Evolutionary conservation across 2,329 filamentous ascomycete species (phyloP).

Genomic region (Aspergillus ruber): DNA sequence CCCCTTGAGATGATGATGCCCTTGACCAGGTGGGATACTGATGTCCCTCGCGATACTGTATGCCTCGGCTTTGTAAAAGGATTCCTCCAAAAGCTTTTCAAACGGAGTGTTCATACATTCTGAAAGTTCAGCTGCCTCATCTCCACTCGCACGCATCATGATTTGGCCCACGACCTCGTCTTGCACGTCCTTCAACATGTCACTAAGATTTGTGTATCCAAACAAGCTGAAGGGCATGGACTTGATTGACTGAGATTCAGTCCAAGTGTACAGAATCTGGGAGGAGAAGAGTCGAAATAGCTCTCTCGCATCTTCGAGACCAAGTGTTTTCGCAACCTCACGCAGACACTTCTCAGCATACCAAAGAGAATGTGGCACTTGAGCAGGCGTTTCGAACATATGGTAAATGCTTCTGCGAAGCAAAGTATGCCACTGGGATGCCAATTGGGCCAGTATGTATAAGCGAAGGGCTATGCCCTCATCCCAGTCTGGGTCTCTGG

Average conservation of each 20-base stretch:
- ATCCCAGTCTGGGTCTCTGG: constrained; percentile 60
- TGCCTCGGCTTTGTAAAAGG: constrained; percentile 72
- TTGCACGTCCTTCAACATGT: constrained; percentile 64
- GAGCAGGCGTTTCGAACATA: constrained; percentile 84
- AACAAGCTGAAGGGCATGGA: constrained; percentile 82
- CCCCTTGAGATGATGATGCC: constrained; percentile 46
- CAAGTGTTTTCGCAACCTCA: constrained; percentile 59
- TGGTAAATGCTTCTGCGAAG: constrained; percentile 84
- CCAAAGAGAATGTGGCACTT: constrained; percentile 55
- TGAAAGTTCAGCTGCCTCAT: constrained; percentile 57
- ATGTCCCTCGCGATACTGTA: constrained; percentile 79
- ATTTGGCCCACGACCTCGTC: constrained; percentile 74
- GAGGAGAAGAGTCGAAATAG: constrained; percentile 80
- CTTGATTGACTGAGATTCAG: constrained; percentile 59
- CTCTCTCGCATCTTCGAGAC: constrained; percentile 58
- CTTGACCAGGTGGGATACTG: constrained; percentile 38
- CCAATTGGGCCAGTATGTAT: constrained; percentile 67
- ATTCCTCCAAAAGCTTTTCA: constrained; percentile 54
- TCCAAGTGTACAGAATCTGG: constrained; percentile 88
- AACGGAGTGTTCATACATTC: constrained; percentile 49
- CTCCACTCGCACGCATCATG: constrained; percentile 70
- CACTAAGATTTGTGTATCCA: constrained; percentile 61
- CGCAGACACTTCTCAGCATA: constrained; percentile 69
- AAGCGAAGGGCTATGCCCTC: constrained; percentile 85
- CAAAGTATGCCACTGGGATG: constrained; percentile 77